These are phyloP conservation scores for Diplosphaera chodatii DNA, from an alignment of 139 green algal genomes.

Conservation along the genomic window DNA sequence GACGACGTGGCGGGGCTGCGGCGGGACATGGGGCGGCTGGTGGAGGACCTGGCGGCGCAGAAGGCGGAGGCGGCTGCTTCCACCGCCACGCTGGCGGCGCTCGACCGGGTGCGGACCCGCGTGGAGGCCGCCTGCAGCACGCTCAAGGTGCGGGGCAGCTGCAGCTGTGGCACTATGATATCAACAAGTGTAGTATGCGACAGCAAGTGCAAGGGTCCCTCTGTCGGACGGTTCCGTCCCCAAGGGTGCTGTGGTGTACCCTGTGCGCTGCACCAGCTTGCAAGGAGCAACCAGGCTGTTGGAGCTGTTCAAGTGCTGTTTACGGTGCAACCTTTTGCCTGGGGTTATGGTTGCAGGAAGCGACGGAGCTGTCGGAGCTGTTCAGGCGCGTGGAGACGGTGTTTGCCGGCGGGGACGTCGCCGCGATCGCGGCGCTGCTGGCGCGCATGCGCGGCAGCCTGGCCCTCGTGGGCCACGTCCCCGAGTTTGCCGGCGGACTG, in stretches of 20 bases:
- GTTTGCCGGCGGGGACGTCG: conserved; percentile 35
- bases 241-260: too few relatives aligned
- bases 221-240: too few relatives aligned
- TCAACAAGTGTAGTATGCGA: too few relatives aligned
- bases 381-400: conserved; percentile 71
- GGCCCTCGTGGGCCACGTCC: conserved; percentile 44
- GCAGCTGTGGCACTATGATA: too few relatives aligned
- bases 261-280: too few relatives aligned
- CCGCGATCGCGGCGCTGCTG: conserved; percentile 69
- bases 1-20: conserved; percentile 13
- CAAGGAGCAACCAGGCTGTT: conserved; percentile 72
- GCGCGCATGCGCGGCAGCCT: conserved; percentile 71
- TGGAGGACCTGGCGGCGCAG: background rate
- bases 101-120: conserved; percentile 68
- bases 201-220: too few relatives aligned
- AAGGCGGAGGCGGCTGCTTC: background rate
- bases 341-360: conserved; percentile 36
- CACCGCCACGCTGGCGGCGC: conserved; percentile 29
- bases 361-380: conserved; percentile 69
- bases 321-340: background rate
- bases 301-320: conserved; percentile 43
- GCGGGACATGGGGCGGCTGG: conserved; percentile 6
- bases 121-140: conserved; percentile 38
- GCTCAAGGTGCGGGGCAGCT: too few relatives aligned
- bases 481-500: conserved; percentile 27